Evolutionary conservation across 805 yeast genomes (phyloP).

Genomic region (Wickerhamiella sorbophila): DNA sequence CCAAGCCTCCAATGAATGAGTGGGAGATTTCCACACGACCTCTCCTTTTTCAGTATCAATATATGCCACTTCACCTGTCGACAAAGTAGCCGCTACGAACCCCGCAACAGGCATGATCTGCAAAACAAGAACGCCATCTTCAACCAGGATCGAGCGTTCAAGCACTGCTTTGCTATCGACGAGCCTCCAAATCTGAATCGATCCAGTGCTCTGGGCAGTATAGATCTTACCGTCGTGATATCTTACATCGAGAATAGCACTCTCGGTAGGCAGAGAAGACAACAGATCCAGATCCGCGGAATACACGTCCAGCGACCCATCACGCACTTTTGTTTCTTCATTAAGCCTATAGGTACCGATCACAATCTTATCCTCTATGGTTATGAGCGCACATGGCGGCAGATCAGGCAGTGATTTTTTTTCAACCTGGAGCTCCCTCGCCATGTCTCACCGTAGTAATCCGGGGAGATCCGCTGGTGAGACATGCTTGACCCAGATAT

Average conservation of each 20-base stretch:
- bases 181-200: conserved; percentile 47
- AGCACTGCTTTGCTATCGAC: conserved; percentile 10
- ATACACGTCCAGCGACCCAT: conserved; percentile 46
- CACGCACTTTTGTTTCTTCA: conserved; percentile 39
- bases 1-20: conserved; percentile 80
- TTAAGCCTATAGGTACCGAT: conserved; percentile 75
- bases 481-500: neutral
- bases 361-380: conserved; percentile 39
- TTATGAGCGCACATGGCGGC: conserved; percentile 77
- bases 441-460: neutral
- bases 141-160: conserved; percentile 30
- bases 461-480: neutral
- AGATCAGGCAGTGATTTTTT: conserved; percentile 30
- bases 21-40: conserved; percentile 15
- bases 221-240: conserved; percentile 28
- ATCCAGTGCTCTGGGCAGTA: conserved; percentile 73
- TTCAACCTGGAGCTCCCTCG: neutral
- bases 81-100: conserved; percentile 42
- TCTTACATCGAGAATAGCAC: conserved; percentile 63
- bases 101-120: conserved; percentile 23
- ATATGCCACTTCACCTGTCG: conserved; percentile 47
- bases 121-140: conserved; percentile 43
- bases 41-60: conserved; percentile 19
- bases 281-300: conserved; percentile 11
- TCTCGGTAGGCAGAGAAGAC: conserved; percentile 16